phyloP scores from a whole-genome alignment of 495 filamentous ascomycete genomes.

The Penicillium riverlandense region DNA sequence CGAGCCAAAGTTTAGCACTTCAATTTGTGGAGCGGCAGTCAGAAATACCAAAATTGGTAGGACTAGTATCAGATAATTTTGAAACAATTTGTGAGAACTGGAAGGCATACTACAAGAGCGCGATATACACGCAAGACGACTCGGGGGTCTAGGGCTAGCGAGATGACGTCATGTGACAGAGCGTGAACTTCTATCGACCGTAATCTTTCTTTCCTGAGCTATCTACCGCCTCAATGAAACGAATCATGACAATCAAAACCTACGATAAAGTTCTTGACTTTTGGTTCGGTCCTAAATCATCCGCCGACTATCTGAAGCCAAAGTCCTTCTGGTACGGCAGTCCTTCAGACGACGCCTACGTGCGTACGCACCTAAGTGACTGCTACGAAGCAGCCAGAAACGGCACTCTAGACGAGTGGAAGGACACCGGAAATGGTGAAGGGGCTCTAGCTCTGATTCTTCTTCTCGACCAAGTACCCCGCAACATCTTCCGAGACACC shows the following conservation, averaged over 20 bases:
- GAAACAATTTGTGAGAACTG: too few species aligned
- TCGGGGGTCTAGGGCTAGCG: too few species aligned
- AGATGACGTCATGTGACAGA: too few species aligned
- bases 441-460: conserved; percentile 25
- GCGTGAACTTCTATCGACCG: too few species aligned
- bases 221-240: not conserved
- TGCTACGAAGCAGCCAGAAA: conserved; percentile 7
- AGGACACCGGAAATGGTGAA: conserved; percentile 1
- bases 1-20: too few species aligned
- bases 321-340: conserved; percentile 22
- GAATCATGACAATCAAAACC: conserved; percentile 4
- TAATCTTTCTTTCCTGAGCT: too few species aligned
- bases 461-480: conserved; percentile 27
- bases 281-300: conserved; percentile 14
- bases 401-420: conserved; percentile 9
- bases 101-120: too few species aligned
- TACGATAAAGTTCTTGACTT: conserved; percentile 12
- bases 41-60: too few species aligned
- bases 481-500: conserved; percentile 25
- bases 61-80: too few species aligned
- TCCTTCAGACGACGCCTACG: conserved; percentile 10
- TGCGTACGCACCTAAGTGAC: conserved; percentile 7
- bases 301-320: conserved; percentile 9
- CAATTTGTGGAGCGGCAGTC: too few species aligned
- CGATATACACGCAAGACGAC: too few species aligned